Conservation (phyloP, 257 asterid species). For the Phtheirospermum japonicum region DNA sequence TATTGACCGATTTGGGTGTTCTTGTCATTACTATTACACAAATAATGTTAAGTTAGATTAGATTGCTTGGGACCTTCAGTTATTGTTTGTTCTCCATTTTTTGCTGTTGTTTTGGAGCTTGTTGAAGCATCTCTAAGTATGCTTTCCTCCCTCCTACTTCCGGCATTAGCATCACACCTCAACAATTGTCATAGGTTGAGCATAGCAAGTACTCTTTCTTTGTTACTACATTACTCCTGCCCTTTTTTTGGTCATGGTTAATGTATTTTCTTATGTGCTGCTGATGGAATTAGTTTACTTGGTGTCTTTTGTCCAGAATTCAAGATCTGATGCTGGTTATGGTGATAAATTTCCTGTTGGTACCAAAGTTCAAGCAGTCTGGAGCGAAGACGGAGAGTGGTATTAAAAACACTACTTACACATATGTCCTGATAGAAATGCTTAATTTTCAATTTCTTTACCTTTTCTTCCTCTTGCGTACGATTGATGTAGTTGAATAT, state of each 20-base stretch:
- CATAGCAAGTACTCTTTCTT: constrained; percentile 8
- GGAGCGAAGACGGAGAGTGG: constrained; percentile 99
- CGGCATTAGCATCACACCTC: not conserved
- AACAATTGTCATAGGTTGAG: not conserved
- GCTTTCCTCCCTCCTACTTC: not conserved
- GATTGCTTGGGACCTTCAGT: not conserved
- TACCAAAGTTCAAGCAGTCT: constrained; percentile 93
- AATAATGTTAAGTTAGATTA: too few species aligned
- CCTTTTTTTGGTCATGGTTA: not conserved
- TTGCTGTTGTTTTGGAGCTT: constrained; percentile 4
- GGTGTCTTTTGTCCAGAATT: constrained; percentile 41
- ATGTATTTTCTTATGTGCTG: not conserved
- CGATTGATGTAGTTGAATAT: constrained; percentile 63
- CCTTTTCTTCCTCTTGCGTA: constrained; percentile 32
- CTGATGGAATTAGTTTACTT: constrained; percentile 26
- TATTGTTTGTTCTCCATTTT: not conserved
- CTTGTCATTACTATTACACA: not conserved
- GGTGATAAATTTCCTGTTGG: constrained; percentile 66
- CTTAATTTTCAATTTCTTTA: constrained; percentile 34
- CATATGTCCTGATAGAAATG: not conserved
- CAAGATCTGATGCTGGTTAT: constrained; percentile 33
- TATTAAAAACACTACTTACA: constrained; percentile 25
- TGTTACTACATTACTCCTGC: not conserved
- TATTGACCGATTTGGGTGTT: too few species aligned
- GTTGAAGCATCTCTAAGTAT: constrained; percentile 13